Evolutionary conservation across 208 protist genomes (phyloP).

Genomic region (Herpetomonas samuelpessoai): DNA sequence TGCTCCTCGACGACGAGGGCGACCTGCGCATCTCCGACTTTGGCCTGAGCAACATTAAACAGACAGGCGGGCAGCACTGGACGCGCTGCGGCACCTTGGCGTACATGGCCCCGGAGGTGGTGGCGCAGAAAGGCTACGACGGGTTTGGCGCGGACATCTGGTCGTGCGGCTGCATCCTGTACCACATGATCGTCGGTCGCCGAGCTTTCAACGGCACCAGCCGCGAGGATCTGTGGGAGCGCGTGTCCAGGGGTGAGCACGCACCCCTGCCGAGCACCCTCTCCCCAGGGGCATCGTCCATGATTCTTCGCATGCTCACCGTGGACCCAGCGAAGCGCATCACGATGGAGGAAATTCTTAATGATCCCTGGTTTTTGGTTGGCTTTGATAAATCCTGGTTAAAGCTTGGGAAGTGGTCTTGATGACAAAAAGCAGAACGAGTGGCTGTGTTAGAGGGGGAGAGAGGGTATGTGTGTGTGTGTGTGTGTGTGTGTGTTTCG

Average conservation of each 20-base stretch:
- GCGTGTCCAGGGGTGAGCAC: conserved; percentile 31
- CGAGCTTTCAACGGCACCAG: conserved; percentile 58
- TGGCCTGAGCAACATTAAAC: background rate
- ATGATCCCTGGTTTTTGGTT: conserved; percentile 31
- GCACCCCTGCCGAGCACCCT: conserved; percentile 17
- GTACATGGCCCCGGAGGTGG: conserved; percentile 87
- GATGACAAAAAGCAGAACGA: background rate
- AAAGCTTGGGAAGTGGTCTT: background rate
- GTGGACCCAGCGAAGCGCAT: conserved; percentile 30
- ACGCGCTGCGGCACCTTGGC: conserved; percentile 63
- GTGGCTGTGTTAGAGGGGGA: background rate
- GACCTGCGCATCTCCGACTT: background rate
- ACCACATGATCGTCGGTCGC: conserved; percentile 57
- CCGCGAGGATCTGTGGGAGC: conserved; percentile 38
- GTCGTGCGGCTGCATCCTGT: conserved; percentile 81
- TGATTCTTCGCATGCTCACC: conserved; percentile 32
- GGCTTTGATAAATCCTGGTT: background rate
- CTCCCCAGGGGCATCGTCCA: conserved; percentile 24
- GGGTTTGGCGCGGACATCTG: conserved; percentile 80
- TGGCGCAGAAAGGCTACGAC: conserved; percentile 61
- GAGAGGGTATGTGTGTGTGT: too few relatives aligned
- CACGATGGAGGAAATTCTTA: conserved; percentile 24
- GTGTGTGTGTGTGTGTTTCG: background rate
- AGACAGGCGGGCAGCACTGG: background rate
- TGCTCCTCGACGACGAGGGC: conserved; percentile 1